Base-by-base conservation (phyloP, 495 filamentous ascomycete genomes). In the Daldinia loculata region DNA sequence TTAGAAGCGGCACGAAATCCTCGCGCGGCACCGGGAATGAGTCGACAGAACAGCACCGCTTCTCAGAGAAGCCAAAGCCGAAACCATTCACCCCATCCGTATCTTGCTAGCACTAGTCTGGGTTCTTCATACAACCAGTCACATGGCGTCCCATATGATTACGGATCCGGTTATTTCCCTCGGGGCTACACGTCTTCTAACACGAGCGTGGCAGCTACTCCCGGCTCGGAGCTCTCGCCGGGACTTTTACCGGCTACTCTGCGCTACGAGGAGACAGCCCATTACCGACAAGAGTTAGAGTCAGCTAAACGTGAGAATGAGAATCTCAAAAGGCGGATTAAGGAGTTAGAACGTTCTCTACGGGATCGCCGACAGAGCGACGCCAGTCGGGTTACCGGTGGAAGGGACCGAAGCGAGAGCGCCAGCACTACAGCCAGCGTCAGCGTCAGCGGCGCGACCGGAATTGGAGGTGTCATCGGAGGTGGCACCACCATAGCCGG, bases 241-340 rank as follows among this genome's bases (percentile, higher is more conserved):
- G 81, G 79, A n/a, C 74, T 83, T 34, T 48, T 88, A 19, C 84
- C 81, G n/a, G 83, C 80, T 24, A 86, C 85, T n/a, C 72, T 82
- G 61, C 80, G 91, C 4, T 91, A 91, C 75, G 92, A 95, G 71
- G 93, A 96, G 77, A 85, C 86, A 2, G 84, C 87, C 0, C 84
- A 87, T 57, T 90, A 92, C 62, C 85, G 88, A 43, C 82, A 84
- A 53, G 93, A 96, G 74, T 74, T 95, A 12, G 93, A 97, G 52
- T 79, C 79, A 6, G 86, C 90, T 39, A 93, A 91, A 79, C 81
- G 85, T 9, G 94, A 97, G 80, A 97, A 97, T 74, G 93, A 96
- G 61, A 76, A 82, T 39, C 82, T 97, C 50, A 90, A 90, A 71
- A 82, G 85, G 56, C 86, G 92, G 22, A 87, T 97, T 24, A 85